Evolutionary conservation across 331 rosid species (phyloP).

Genomic region (Malus hybrid): DNA sequence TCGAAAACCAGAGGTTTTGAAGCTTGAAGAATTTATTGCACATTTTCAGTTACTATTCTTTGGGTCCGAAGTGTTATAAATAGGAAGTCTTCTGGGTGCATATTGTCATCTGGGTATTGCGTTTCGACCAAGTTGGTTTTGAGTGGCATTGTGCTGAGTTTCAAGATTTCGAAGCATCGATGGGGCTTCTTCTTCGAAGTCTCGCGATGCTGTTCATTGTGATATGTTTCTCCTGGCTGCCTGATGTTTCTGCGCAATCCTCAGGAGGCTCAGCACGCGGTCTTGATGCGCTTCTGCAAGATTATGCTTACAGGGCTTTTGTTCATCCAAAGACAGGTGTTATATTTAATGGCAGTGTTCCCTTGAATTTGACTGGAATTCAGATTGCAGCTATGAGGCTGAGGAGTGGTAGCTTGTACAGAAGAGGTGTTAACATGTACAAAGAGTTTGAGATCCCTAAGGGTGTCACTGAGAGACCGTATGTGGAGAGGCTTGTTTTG

Average conservation of each 20-base stretch:
- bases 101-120: constrained; percentile 20
- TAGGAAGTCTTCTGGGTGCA: not conserved
- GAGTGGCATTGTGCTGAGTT: constrained; percentile 35
- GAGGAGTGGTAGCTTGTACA: constrained; percentile 85
- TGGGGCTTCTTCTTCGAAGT: constrained; percentile 54
- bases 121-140: not conserved
- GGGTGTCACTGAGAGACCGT: constrained; percentile 51
- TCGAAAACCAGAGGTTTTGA: not conserved
- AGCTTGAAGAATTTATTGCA: constrained; percentile 21
- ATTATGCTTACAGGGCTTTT: constrained; percentile 57
- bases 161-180: constrained; percentile 30
- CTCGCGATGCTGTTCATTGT: constrained; percentile 38
- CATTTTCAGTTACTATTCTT: constrained; percentile 24
- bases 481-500: constrained; percentile 64
- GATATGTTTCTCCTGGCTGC: constrained; percentile 36
- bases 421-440: constrained; percentile 47
- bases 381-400: constrained; percentile 64
- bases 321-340: constrained; percentile 58
- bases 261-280: constrained; percentile 22
- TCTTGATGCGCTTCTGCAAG: constrained; percentile 61
- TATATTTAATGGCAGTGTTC: constrained; percentile 42
- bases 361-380: constrained; percentile 62
- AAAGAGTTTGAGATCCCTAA: constrained; percentile 54
- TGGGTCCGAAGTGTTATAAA: constrained; percentile 2
- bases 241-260: constrained; percentile 31